Conservation (phyloP, 169 alveolate genomes). For the Babesia ovata region DNA sequence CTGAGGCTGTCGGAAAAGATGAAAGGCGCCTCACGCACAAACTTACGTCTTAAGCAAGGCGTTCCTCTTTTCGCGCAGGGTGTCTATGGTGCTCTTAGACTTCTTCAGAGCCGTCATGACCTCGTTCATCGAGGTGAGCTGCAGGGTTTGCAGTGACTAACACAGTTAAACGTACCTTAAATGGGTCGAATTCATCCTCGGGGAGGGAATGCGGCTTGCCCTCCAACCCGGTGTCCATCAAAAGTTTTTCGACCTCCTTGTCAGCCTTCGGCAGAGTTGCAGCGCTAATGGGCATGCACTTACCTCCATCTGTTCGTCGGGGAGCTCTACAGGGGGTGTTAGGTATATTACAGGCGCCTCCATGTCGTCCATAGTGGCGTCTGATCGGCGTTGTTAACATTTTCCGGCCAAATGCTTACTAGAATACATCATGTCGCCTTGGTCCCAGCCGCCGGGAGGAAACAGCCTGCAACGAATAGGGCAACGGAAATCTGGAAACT, state of each 20-base stretch:
- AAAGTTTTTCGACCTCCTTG: conserved; percentile 40
- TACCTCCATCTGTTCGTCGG: conserved; percentile 61
- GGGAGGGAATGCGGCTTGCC: background rate
- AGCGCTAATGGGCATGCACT: background rate
- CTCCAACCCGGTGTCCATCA: conserved; percentile 52
- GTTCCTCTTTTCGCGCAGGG: conserved; percentile 15
- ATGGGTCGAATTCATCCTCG: conserved; percentile 32
- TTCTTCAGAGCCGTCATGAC: conserved; percentile 21
- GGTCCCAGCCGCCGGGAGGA: background rate
- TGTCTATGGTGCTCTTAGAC: conserved; percentile 11
- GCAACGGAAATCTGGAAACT: no score
- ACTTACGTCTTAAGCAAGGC: conserved; percentile 25
- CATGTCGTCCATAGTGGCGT: conserved; percentile 5
- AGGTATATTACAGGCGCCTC: conserved; percentile 67
- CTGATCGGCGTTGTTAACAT: background rate
- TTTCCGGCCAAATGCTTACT: background rate
- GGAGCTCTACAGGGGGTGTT: conserved; percentile 51
- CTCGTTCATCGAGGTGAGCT: conserved; percentile 34
- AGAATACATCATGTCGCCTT: background rate
- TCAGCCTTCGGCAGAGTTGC: conserved; percentile 17
- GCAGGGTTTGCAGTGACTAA: background rate
- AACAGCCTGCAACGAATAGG: background rate
- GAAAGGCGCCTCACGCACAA: background rate
- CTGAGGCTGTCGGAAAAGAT: conserved; percentile 23
- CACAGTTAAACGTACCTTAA: conserved; percentile 8